These are phyloP conservation scores for Huntiella decipiens DNA, from an alignment of 2,329 filamentous ascomycete species.

Conservation along the genomic window DNA sequence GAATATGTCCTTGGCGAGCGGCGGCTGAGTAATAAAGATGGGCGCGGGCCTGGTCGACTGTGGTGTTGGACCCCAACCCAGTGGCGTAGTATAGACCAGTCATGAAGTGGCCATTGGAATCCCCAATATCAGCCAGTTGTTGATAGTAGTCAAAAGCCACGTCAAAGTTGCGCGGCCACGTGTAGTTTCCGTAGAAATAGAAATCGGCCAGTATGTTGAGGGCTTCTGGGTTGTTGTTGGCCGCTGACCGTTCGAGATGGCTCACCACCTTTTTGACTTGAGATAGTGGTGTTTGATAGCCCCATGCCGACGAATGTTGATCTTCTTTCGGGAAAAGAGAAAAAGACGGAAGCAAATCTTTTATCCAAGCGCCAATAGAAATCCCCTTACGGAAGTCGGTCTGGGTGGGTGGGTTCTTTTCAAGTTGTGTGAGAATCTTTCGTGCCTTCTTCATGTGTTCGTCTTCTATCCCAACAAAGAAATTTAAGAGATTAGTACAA, in stretches of 20 bases:
- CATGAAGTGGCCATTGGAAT: conserved; percentile 90
- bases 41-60: conserved; percentile 75
- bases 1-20: conserved; percentile 61
- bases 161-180: conserved; percentile 63
- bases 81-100: conserved; percentile 90
- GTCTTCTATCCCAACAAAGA: background rate
- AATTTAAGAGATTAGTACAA: too few relatives aligned
- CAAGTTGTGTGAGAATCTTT: conserved; percentile 5
- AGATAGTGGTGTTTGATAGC: background rate
- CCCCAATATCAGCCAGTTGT: conserved; percentile 58
- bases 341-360: conserved; percentile 6
- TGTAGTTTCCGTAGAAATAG: conserved; percentile 92
- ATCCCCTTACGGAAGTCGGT: conserved; percentile 5
- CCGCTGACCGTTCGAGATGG: conserved; percentile 32
- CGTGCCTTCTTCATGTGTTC: conserved; percentile 9
- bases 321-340: conserved; percentile 8
- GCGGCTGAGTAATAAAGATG: conserved; percentile 90
- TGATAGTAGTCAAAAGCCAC: conserved; percentile 68
- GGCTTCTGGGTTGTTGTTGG: conserved; percentile 55
- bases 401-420: conserved; percentile 6
- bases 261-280: conserved; percentile 26
- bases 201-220: conserved; percentile 80
- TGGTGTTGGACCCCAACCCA: conserved; percentile 63
- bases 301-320: background rate
- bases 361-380: background rate